Evolutionary conservation across 257 asterid species (phyloP).

Genomic region (Ligustrum vulgare): DNA sequence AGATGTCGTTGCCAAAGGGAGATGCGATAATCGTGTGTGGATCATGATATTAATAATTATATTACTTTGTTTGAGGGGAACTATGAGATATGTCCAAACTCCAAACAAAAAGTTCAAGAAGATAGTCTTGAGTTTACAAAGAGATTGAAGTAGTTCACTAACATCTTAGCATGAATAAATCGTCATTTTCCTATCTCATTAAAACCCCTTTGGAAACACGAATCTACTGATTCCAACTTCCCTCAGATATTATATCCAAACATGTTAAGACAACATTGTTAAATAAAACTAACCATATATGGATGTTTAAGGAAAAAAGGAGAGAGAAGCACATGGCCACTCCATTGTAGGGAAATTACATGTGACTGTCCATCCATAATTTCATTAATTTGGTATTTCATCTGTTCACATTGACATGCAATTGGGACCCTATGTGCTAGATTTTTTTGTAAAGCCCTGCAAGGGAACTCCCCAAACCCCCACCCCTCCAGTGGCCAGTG

Average conservation of each 20-base stretch:
- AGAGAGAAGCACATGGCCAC: conserved; percentile 30
- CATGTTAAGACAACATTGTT: conserved; percentile 7
- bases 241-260: background rate
- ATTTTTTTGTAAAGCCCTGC: conserved; percentile 15
- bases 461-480: background rate
- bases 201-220: background rate
- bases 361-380: conserved; percentile 13
- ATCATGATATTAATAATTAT: too few relatives aligned
- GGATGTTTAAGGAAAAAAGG: background rate
- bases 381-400: background rate
- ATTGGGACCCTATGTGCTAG: conserved; percentile 1
- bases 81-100: background rate
- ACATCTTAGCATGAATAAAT: background rate
- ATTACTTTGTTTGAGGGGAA: too few relatives aligned
- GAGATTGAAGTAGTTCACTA: too few relatives aligned
- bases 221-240: background rate
- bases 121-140: too few relatives aligned
- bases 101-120: background rate
- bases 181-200: background rate
- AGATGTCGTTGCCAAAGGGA: too few relatives aligned
- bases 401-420: background rate
- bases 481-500: background rate
- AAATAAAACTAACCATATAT: background rate
- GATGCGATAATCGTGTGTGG: too few relatives aligned
- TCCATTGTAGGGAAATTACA: conserved; percentile 32